These are phyloP conservation scores for Xylona heveae DNA, from an alignment of 495 filamentous ascomycete genomes.

Conservation along the genomic window DNA sequence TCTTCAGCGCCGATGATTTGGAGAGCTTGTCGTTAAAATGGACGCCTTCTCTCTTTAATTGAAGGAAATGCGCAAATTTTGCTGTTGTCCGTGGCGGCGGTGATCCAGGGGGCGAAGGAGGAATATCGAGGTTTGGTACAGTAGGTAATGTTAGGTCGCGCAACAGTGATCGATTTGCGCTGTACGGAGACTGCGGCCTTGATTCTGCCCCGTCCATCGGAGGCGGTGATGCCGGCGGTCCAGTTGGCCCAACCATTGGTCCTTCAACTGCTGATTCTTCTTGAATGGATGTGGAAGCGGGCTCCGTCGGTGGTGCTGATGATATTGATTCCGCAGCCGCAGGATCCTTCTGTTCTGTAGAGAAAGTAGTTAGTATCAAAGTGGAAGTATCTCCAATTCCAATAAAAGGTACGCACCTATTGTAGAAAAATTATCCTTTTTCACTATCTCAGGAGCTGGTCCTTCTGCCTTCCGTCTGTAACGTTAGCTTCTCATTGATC, in stretches of 20 bases:
- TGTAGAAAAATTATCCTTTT: too few species aligned
- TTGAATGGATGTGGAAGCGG: too few species aligned
- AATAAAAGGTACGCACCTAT: too few species aligned
- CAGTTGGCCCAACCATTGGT: conserved; percentile 4
- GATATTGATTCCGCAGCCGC: too few species aligned
- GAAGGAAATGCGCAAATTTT: conserved; percentile 69
- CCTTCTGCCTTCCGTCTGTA: conserved; percentile 1
- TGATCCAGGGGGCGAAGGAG: conserved; percentile 62
- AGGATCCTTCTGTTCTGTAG: background rate
- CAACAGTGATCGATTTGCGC: conserved; percentile 38
- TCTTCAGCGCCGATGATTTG: conserved; percentile 45
- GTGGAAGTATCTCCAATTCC: too few species aligned
- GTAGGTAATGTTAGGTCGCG: conserved; percentile 76
- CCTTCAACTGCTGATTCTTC: conserved; percentile 1
- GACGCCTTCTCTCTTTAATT: conserved; percentile 60
- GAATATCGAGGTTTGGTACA: conserved; percentile 57
- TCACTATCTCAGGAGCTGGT: too few species aligned
- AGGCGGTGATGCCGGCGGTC: background rate
- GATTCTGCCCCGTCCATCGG: conserved; percentile 1
- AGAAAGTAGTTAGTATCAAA: too few species aligned
- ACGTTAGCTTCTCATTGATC: conserved; percentile 2
- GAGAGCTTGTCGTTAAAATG: conserved; percentile 83
- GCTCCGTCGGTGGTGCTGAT: too few species aligned
- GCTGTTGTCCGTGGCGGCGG: conserved; percentile 38
- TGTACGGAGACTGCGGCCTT: conserved; percentile 43